These are phyloP conservation scores for Vitis cinerea DNA, from an alignment of 164 flowering plant genomes.

Conservation along the genomic window DNA sequence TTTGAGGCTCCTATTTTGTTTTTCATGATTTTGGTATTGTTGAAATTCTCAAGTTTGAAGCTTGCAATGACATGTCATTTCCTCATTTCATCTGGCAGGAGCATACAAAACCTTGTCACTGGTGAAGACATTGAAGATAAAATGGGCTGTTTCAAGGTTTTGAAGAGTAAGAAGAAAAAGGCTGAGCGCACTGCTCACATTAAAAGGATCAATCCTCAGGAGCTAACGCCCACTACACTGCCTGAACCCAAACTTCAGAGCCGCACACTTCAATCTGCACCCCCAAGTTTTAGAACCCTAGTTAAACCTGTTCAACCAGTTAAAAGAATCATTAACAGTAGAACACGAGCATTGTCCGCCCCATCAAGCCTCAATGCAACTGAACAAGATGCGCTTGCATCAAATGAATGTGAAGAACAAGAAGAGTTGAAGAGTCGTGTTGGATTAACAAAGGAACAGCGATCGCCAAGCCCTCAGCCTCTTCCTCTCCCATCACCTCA, in stretches of 20 bases:
- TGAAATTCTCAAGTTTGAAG: neutral
- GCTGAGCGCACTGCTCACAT: slow-evolving; percentile 29
- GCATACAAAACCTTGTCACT: neutral
- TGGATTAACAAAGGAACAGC: slow-evolving; percentile 46
- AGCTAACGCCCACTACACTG: slow-evolving; percentile 52
- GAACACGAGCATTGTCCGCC: slow-evolving; percentile 81
- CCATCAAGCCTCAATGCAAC: slow-evolving; percentile 73
- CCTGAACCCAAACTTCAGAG: slow-evolving; percentile 75
- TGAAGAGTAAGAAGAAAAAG: slow-evolving; percentile 80
- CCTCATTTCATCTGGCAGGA: slow-evolving; percentile 18
- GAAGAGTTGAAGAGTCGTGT: slow-evolving; percentile 52
- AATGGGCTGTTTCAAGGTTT: slow-evolving; percentile 91
- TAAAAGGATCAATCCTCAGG: slow-evolving; percentile 46
- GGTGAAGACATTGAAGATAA: slow-evolving; percentile 4
- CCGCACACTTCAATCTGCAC: slow-evolving; percentile 88
- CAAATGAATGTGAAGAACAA: slow-evolving; percentile 58
- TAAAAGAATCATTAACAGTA: slow-evolving; percentile 24
- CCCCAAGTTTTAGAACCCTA: slow-evolving; percentile 82
- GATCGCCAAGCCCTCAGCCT: slow-evolving; percentile 67
- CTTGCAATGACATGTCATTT: neutral
- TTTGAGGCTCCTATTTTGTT: no score
- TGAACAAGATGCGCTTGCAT: slow-evolving; percentile 56
- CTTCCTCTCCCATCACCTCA: slow-evolving; percentile 93
- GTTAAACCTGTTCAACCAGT: slow-evolving; percentile 56
- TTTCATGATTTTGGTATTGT: neutral